Conservation (phyloP, 352 stramenopile genomes). For the Aphanomyces stellatus region DNA sequence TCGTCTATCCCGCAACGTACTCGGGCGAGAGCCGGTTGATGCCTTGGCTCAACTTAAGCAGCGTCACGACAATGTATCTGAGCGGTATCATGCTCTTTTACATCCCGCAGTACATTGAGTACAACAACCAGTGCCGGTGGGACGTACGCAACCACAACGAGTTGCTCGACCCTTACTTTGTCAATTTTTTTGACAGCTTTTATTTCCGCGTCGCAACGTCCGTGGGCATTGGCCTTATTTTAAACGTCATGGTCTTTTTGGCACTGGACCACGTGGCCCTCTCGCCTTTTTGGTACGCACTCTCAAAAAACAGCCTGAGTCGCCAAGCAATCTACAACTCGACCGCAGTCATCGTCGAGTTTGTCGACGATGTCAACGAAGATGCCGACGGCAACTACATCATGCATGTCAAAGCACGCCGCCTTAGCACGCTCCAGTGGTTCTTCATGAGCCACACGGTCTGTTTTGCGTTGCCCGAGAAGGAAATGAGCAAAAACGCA, state of each 20-base stretch:
- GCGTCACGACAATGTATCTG: conserved; percentile 7
- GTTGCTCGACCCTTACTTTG: background rate
- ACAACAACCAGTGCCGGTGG: background rate
- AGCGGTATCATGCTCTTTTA: conserved; percentile 6
- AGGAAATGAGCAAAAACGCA: conserved; percentile 7
- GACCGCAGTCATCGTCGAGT: background rate
- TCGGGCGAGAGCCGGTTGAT: background rate
- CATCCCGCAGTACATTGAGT: background rate
- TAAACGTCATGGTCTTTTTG: background rate
- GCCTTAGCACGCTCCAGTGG: conserved; percentile 16
- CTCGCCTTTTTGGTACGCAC: background rate
- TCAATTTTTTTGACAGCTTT: conserved; percentile 9
- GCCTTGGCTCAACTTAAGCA: background rate
- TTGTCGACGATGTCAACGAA: background rate
- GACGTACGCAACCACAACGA: background rate
- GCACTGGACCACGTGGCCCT: background rate
- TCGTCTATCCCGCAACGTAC: background rate
- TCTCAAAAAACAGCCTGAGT: background rate
- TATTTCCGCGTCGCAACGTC: background rate
- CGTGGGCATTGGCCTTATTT: background rate
- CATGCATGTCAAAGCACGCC: conserved; percentile 1
- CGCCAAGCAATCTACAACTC: conserved; percentile 13
- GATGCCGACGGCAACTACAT: background rate
- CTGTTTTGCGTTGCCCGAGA: conserved; percentile 11
- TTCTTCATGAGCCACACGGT: conserved; percentile 10